Evolutionary conservation across 345 rosid species (phyloP).

Genomic region (Heritiera littoralis): DNA sequence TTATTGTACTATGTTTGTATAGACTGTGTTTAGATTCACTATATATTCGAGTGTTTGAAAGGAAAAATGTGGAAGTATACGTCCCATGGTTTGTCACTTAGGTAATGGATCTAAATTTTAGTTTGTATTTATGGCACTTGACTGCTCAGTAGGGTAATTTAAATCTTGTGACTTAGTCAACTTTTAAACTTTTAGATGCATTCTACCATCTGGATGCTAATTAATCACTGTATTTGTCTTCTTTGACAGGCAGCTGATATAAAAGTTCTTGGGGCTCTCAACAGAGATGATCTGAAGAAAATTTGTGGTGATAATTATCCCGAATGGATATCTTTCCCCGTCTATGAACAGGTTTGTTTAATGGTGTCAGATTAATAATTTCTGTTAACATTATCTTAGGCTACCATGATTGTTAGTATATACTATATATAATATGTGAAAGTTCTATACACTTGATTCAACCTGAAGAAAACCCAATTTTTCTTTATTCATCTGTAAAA

Average conservation of each 20-base stretch:
- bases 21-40: not conserved
- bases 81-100: not conserved
- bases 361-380: not conserved
- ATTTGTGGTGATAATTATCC: constrained; percentile 96
- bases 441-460: not conserved
- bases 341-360: constrained; percentile 80
- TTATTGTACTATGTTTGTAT: not conserved
- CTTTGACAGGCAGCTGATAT: constrained; percentile 82
- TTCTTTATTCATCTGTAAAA: not conserved
- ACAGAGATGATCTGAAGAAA: constrained; percentile 91
- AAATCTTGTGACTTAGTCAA: not conserved
- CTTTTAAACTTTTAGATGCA: not conserved
- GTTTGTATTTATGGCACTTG: not conserved
- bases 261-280: constrained; percentile 83
- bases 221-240: not conserved
- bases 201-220: not conserved
- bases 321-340: constrained; percentile 97
- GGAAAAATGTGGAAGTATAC: not conserved
- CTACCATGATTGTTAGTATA: not conserved
- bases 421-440: not conserved
- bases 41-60: not conserved
- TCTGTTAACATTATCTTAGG: not conserved
- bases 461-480: not conserved
- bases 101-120: constrained; percentile 4
- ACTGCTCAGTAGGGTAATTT: not conserved